Conservation (phyloP, 2,329 filamentous ascomycete genomes). For the Phoma sp. region DNA sequence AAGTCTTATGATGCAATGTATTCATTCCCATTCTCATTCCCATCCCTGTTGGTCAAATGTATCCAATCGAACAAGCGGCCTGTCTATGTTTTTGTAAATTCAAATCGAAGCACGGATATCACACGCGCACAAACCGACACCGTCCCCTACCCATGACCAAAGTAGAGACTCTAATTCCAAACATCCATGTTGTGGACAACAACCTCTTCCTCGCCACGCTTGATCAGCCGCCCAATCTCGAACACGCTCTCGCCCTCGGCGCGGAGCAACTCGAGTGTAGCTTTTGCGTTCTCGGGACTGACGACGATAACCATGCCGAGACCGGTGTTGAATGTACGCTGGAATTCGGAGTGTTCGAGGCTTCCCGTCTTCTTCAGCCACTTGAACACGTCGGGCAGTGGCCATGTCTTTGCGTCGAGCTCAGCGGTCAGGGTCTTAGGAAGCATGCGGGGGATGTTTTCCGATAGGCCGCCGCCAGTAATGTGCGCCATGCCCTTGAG, state of each 20-base stretch:
- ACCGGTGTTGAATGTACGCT: constrained; percentile 91
- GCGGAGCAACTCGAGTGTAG: constrained; percentile 66
- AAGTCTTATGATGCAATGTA: too few species aligned
- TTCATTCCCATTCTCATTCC: too few species aligned
- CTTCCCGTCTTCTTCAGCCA: constrained; percentile 83
- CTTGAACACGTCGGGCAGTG: constrained; percentile 77
- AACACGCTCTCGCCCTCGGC: constrained; percentile 78
- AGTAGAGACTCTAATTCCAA: constrained; percentile 34
- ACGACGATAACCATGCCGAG: constrained; percentile 94
- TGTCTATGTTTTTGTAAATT: too few species aligned
- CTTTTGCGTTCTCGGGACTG: constrained; percentile 65
- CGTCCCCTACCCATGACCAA: neutral
- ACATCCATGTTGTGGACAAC: constrained; percentile 65
- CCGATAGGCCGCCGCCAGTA: constrained; percentile 88
- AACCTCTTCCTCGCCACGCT: constrained; percentile 55
- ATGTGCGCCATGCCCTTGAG: constrained; percentile 97
- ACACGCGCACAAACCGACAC: neutral
- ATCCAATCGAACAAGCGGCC: too few species aligned
- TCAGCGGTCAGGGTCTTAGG: constrained; percentile 78
- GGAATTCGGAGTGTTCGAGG: constrained; percentile 80
- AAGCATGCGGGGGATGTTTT: constrained; percentile 95
- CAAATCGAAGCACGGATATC: constrained; percentile 2
- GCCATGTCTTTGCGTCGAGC: constrained; percentile 79
- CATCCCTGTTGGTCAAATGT: too few species aligned
- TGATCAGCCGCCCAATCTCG: constrained; percentile 73